Conservation (phyloP, 2,329 filamentous ascomycete species). For the Diaporthe nobilis region DNA sequence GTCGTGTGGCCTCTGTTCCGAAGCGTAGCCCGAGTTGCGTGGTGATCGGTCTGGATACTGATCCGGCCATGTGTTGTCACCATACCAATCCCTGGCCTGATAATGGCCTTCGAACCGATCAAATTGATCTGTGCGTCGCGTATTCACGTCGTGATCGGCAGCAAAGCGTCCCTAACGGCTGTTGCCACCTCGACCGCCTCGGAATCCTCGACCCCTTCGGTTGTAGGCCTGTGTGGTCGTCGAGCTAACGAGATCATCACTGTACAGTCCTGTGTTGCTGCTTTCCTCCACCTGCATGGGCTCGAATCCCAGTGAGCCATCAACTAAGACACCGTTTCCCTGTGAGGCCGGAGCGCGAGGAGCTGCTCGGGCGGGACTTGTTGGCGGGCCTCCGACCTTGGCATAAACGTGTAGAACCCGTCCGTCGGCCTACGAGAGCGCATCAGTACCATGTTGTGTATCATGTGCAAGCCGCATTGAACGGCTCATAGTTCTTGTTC, state of each 20-base stretch:
- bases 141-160: conserved; percentile 2
- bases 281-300: conserved; percentile 56
- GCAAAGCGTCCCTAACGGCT: conserved; percentile 39
- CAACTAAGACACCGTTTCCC: conserved; percentile 60
- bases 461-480: background rate
- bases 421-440: conserved; percentile 73
- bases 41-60: background rate
- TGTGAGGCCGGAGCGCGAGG: conserved; percentile 48
- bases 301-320: conserved; percentile 68
- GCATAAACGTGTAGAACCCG: conserved; percentile 80
- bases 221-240: conserved; percentile 29
- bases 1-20: background rate
- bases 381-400: conserved; percentile 65
- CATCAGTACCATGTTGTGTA: background rate
- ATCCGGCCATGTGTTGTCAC: background rate
- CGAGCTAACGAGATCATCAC: conserved; percentile 59
- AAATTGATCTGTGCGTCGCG: background rate
- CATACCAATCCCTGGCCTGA: background rate
- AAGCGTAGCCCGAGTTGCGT: conserved; percentile 12
- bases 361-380: conserved; percentile 48
- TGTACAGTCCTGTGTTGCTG: conserved; percentile 61
- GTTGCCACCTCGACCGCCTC: conserved; percentile 40
- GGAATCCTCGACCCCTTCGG: conserved; percentile 38
- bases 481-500: conserved; percentile 47
- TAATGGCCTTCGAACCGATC: background rate